Evolutionary conservation across 1,284 basidiomycete genomes (phyloP), one percentile per base, ranked within the genome.

Genomic region (Ceratorhiza oryzae-sativae): DNA sequence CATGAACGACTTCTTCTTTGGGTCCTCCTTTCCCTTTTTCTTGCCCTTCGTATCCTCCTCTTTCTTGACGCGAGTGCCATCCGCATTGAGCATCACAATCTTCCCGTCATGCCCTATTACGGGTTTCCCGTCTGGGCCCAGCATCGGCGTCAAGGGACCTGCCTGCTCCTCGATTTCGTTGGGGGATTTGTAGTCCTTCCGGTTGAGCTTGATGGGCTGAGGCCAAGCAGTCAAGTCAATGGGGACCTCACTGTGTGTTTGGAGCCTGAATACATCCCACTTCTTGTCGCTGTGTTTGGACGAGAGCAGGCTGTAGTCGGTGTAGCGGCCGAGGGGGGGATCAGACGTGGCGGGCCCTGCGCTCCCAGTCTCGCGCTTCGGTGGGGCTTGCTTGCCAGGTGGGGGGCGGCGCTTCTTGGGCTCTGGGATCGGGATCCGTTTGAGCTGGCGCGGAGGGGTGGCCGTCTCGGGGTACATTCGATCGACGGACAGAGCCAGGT

Each of bases 231-330:
- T 30, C 32, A 72, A 51, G 36, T 75, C 58, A 88, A 87, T 78
- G 91, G 90, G 78, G 92, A 91, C 80, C 91, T 91, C 88, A 92
- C 90, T 71, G 92, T 87, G 79, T 92, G 73, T 67, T 41, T 71
- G 60, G 36, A 75, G 67, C 23, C 58, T 63, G 42, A 73, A 71
- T 6, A 74, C 58, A 46, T 73, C 60, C 83, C 92, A 93, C 79
- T 90, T 92, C 90, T 91, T 93, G 46, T 89, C 90, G 78, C 91
- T 90, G 77, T 89, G 85, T 23, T 87, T 86, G 45, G 90, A 89
- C 3, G 90, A 91, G 80, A 91, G 85, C 77, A 93, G 85, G 77
- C 85, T 86, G 81, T 86, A 93, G 78, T 93, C 91, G 45, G 70
- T 58, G 51, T 62, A 77, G 10, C 30, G 18, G 10, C 72, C 74